These are phyloP conservation scores for Suillus alpinus DNA, from an alignment of 768 basidiomycete species.

Conservation along the genomic window DNA sequence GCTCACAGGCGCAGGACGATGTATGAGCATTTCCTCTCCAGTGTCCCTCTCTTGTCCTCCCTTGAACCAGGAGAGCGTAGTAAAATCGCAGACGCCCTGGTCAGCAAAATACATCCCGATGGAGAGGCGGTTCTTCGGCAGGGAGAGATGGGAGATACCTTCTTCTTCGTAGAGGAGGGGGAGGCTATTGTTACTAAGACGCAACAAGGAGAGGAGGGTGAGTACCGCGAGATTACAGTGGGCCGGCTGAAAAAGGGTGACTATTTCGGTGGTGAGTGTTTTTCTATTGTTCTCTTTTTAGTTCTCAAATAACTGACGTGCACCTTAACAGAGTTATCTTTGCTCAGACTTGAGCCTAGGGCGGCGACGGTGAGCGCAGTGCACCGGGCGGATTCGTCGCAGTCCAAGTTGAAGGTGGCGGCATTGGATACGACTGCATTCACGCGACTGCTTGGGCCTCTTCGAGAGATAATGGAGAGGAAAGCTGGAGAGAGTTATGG, in stretches of 20 bases:
- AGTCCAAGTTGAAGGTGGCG: slow-evolving; percentile 83
- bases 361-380: slow-evolving; percentile 95
- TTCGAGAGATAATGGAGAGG: slow-evolving; percentile 91
- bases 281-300: neutral
- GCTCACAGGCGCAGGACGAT: slow-evolving; percentile 88
- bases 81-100: slow-evolving; percentile 95
- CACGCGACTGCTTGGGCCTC: slow-evolving; percentile 87
- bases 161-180: slow-evolving; percentile 97
- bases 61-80: slow-evolving; percentile 87
- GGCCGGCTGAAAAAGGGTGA: slow-evolving; percentile 84
- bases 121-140: slow-evolving; percentile 87
- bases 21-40: slow-evolving; percentile 95
- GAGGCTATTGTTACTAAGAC: slow-evolving; percentile 84
- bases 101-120: slow-evolving; percentile 75
- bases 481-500: slow-evolving; percentile 78
- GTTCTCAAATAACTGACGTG: slow-evolving; percentile 6
- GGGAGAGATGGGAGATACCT: slow-evolving; percentile 95
- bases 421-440: slow-evolving; percentile 92
- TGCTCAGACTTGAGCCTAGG: slow-evolving; percentile 84
- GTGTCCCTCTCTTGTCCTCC: slow-evolving; percentile 82
- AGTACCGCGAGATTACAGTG: slow-evolving; percentile 64
- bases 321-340: slow-evolving; percentile 70
- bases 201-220: slow-evolving; percentile 55
- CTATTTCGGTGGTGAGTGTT: slow-evolving; percentile 89
- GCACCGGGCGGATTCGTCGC: slow-evolving; percentile 37